Conservation (phyloP, 805 yeast species). For the Clavispora santaluciae region DNA sequence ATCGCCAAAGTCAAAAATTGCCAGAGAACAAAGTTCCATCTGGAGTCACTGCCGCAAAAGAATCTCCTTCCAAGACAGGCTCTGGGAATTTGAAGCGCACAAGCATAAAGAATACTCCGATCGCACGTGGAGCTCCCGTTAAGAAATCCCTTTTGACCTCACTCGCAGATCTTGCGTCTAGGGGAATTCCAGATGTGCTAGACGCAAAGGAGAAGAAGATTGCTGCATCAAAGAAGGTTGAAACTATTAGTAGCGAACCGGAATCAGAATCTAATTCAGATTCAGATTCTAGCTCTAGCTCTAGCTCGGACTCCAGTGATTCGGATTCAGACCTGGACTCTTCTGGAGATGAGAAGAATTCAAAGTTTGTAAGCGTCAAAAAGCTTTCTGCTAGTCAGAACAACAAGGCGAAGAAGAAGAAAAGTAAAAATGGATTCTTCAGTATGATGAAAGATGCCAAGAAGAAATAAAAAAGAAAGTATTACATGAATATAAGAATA, state of each 20-base stretch:
- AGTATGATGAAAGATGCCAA: slow-evolving; percentile 28
- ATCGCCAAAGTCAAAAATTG: neutral
- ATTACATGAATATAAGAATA: too few relatives aligned
- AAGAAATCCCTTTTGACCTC: slow-evolving; percentile 7
- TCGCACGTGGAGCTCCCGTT: neutral
- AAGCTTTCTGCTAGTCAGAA: slow-evolving; percentile 14
- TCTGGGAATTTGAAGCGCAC: neutral
- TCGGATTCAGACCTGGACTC: slow-evolving; percentile 6
- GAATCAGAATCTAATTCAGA: slow-evolving; percentile 7
- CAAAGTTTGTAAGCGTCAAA: slow-evolving; percentile 24
- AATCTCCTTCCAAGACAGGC: neutral
- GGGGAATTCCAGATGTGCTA: slow-evolving; percentile 16
- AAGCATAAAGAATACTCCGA: neutral
- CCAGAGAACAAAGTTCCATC: neutral
- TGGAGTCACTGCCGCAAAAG: neutral
- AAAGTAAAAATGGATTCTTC: slow-evolving; percentile 25
- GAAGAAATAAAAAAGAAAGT: slow-evolving; percentile 10
- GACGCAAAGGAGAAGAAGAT: slow-evolving; percentile 7
- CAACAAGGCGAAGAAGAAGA: slow-evolving; percentile 11
- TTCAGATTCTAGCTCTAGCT: slow-evolving; percentile 4
- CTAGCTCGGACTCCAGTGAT: slow-evolving; percentile 4
- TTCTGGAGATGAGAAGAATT: slow-evolving; percentile 9
- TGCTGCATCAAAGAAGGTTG: neutral
- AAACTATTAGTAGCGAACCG: slow-evolving; percentile 1
- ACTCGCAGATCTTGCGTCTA: slow-evolving; percentile 10